Evolutionary conservation across 2,329 filamentous ascomycete genomes (phyloP), one percentile per base, ranked within the genome.

Genomic region (Xylaria arbuscula): DNA sequence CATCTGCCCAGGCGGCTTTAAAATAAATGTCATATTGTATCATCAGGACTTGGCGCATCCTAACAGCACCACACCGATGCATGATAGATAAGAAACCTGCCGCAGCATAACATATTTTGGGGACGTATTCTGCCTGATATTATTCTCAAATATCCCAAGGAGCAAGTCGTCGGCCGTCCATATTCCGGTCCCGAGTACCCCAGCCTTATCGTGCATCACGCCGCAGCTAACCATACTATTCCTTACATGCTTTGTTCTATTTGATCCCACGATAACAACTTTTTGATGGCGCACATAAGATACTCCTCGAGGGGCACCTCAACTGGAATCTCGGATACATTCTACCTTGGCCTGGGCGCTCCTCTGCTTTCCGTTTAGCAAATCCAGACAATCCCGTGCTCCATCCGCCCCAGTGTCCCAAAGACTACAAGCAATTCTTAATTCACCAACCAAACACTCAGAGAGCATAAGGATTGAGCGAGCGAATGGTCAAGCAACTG

Each of bases 401-500:
- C 64, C 51, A 62, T 56, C 47, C 32, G 28, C 56, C 66, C 63
- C 60, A 54, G 38, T 36, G 60, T 62, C 56, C 17, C 51, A 48
- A 58, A 34, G 24, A 64, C 42, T 48, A 55, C 38, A 65, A 63
- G 63, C 63, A 62, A 65, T 48, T 65, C 62, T 28, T 61, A 38
- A 22, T 32, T 61, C 38, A 38, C 19, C 58, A 55, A 36, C 40
- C 19, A 34, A 13, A 13, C 42, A 42, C 36, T 78, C 73, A 82
- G 48, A 82, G 76, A 53, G 87, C 87, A 74, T 87, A 89, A n/a
- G 89, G 89, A 80, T 91, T 91, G 72, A 90, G 81, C 47, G 88
- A 90, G 64, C 89, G 87, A 76, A 90, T 90, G 11, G 89, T 90
- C 77, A 91, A 80, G 81, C 89, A 91, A 75, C 89, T 91, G 72